Percentiles rank a stretch among this genome's conserved stretches.
Conservation (phyloP, 1,284 basidiomycete genomes). For the Microbotryum silenes-acaulis region DNA sequence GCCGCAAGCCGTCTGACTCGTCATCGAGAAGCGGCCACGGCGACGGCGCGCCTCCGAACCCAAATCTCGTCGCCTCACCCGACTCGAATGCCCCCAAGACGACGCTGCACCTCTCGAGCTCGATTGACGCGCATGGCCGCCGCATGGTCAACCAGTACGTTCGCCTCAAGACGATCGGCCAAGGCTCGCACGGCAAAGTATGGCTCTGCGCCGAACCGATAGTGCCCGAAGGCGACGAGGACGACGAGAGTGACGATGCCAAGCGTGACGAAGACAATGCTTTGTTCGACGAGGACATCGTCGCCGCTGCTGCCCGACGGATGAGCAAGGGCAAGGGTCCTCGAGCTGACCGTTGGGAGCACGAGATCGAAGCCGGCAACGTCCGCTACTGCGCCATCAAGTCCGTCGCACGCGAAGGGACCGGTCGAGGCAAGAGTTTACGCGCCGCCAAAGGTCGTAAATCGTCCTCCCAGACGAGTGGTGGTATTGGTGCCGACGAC, state of each 20-base stretch:
- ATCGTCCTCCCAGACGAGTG: conserved; percentile 16
- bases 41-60: not conserved
- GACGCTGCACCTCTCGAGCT: conserved; percentile 31
- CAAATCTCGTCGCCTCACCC: not conserved
- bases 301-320: not conserved
- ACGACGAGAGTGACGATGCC: not conserved
- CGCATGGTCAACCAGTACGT: conserved; percentile 38
- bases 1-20: not conserved
- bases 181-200: conserved; percentile 36
- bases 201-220: conserved; percentile 37
- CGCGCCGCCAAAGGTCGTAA: conserved; percentile 29
- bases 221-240: conserved; percentile 1
- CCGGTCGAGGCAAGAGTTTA: conserved; percentile 23
- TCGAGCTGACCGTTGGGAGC: conserved; percentile 21
- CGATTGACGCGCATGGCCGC: conserved; percentile 32
- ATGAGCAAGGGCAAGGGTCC: not conserved
- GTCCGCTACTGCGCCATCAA: conserved; percentile 35
- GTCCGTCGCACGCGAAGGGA: conserved; percentile 34
- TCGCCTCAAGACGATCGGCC: conserved; percentile 34
- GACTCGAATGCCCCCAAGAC: conserved; percentile 22
- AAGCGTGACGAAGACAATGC: not conserved
- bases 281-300: too few species aligned
- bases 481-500: conserved; percentile 47
- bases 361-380: conserved; percentile 26
- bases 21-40: not conserved